These are phyloP conservation scores for Pestalotiopsis sp. DNA, from an alignment of 2,329 filamentous ascomycete species.

Conservation along the genomic window DNA sequence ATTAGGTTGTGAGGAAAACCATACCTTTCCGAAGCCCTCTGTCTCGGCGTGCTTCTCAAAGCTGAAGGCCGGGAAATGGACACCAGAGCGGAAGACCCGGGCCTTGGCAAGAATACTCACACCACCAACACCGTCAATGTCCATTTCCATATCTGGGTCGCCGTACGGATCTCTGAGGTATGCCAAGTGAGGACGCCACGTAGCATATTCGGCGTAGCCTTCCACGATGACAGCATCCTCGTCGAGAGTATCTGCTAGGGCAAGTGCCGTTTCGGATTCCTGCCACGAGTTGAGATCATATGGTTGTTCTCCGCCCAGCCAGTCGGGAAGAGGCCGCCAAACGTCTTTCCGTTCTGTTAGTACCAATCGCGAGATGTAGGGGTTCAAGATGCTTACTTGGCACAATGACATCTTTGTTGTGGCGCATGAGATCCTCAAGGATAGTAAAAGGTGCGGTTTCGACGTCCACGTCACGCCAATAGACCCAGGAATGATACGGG, in stretches of 20 bases:
- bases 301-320: constrained; percentile 97
- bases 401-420: constrained; percentile 98
- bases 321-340: constrained; percentile 97
- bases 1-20: neutral
- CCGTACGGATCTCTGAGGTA: constrained; percentile 97
- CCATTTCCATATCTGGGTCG: constrained; percentile 99
- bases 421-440: constrained; percentile 95
- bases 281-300: constrained; percentile 99
- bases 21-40: constrained; percentile 96
- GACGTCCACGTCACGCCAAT: constrained; percentile 98
- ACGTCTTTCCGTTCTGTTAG: constrained; percentile 67
- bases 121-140: constrained; percentile 95
- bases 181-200: constrained; percentile 94
- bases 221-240: constrained; percentile 99
- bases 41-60: constrained; percentile 99
- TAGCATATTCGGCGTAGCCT: constrained; percentile 97
- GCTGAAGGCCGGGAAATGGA: constrained; percentile 97
- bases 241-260: constrained; percentile 90
- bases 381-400: constrained; percentile 72
- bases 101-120: constrained; percentile 98
- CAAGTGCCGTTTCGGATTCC: constrained; percentile 94
- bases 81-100: constrained; percentile 89
- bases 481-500: constrained; percentile 98
- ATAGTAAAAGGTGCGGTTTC: constrained; percentile 97
- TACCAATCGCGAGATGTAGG: neutral